phyloP scores from a whole-genome alignment of 805 yeast genomes.

The Starmerella vaccinii region DNA sequence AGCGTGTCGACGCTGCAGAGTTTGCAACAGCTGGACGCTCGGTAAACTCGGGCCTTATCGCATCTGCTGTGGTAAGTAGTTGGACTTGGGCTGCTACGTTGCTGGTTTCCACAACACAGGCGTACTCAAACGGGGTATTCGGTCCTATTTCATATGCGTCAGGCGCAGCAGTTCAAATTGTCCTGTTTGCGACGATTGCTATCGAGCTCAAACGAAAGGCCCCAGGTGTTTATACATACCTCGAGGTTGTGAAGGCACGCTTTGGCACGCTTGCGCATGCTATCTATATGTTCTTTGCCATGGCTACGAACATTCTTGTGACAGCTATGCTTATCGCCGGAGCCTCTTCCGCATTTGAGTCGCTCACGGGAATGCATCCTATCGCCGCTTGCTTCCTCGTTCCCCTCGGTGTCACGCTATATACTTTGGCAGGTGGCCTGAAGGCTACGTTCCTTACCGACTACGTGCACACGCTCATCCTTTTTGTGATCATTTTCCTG shows the following conservation, averaged over 20 bases:
- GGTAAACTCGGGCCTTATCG: conserved; percentile 72
- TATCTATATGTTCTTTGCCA: conserved; percentile 55
- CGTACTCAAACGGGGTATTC: conserved; percentile 64
- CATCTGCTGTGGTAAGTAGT: conserved; percentile 83
- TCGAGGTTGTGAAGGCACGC: conserved; percentile 72
- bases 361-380: conserved; percentile 72
- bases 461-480: conserved; percentile 69
- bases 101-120: conserved; percentile 65
- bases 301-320: conserved; percentile 79
- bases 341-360: conserved; percentile 72
- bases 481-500: conserved; percentile 64
- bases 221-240: conserved; percentile 83
- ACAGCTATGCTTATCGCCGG: conserved; percentile 89
- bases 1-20: conserved; percentile 84
- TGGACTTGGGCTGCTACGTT: conserved; percentile 93
- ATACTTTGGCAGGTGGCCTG: conserved; percentile 72
- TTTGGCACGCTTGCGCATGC: conserved; percentile 70
- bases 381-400: conserved; percentile 74
- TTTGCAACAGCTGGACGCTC: conserved; percentile 88
- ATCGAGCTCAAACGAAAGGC: conserved; percentile 82
- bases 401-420: conserved; percentile 68
- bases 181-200: conserved; percentile 75
- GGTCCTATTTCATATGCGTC: conserved; percentile 82
- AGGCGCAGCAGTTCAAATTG: conserved; percentile 85
- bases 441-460: conserved; percentile 76